These are phyloP conservation scores for Microbotryum saponariae DNA, from an alignment of 1,284 basidiomycete genomes.

Conservation along the genomic window DNA sequence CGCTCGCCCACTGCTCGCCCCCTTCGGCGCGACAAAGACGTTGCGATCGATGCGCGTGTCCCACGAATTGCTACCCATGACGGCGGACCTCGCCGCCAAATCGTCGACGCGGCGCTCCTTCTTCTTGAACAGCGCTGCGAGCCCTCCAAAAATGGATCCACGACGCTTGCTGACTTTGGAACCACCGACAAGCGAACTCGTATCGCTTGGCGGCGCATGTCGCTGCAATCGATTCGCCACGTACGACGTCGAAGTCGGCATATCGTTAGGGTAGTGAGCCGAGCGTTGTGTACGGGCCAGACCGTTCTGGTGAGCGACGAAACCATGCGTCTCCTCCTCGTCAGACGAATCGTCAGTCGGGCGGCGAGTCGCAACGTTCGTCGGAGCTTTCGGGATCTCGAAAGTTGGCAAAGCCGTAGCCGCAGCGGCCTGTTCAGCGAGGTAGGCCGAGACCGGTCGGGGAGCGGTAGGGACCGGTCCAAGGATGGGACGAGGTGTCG, in stretches of 20 bases:
- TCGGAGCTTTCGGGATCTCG: constrained; percentile 28
- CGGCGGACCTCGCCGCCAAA: background rate
- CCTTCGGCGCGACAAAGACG: background rate
- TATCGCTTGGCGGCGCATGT: constrained; percentile 22
- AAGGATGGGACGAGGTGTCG: constrained; percentile 12
- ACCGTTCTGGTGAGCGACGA: background rate
- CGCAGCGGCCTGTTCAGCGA: constrained; percentile 8
- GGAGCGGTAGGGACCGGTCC: constrained; percentile 26
- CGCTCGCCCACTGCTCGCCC: background rate
- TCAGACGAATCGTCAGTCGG: constrained; percentile 17
- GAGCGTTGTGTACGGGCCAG: background rate
- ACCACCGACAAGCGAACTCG: constrained; percentile 19
- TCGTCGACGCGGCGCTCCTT: constrained; percentile 21
- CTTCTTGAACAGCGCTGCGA: constrained; percentile 30
- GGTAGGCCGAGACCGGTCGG: constrained; percentile 13
- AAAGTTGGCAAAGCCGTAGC: constrained; percentile 20
- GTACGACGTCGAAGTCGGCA: background rate
- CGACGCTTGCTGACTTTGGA: constrained; percentile 14
- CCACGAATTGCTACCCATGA: background rate
- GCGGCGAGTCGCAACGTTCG: constrained; percentile 15
- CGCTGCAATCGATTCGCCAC: constrained; percentile 8
- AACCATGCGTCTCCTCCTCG: constrained; percentile 9
- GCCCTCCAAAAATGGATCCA: constrained; percentile 31
- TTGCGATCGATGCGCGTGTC: constrained; percentile 1
- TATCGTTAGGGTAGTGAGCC: constrained; percentile 10